These are phyloP conservation scores for Umbelopsis vinacea DNA, from an alignment of 192 early-diverging fungal genomes.

Conservation along the genomic window DNA sequence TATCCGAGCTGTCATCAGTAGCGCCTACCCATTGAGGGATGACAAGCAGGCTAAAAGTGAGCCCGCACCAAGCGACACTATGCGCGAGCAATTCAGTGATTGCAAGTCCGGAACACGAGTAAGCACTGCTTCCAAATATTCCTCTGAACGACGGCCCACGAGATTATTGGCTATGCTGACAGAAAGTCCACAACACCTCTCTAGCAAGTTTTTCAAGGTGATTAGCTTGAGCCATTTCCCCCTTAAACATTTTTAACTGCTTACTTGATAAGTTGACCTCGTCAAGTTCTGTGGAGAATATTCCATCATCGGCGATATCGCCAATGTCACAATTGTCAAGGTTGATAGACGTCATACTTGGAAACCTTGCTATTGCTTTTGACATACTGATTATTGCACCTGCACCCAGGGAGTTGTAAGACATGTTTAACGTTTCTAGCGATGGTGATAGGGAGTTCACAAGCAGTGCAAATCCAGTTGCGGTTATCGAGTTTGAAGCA, in stretches of 20 bases:
- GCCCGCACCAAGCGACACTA: neutral
- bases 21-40: neutral
- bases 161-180: neutral
- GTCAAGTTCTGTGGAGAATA: no score
- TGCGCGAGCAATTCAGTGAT: neutral
- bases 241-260: neutral
- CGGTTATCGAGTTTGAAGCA: neutral
- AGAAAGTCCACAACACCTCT: neutral
- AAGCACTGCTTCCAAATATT: neutral
- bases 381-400: neutral
- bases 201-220: neutral
- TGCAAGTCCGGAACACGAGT: neutral
- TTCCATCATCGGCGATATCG: neutral
- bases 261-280: neutral
- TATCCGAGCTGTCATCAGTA: no score
- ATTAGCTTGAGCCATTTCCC: neutral
- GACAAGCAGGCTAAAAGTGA: neutral
- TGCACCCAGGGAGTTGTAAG: neutral
- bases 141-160: neutral
- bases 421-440: neutral
- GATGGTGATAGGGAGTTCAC: neutral
- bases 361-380: neutral
- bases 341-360: neutral
- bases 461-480: neutral
- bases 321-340: slow-evolving; percentile 1